Base-by-base conservation (phyloP, 306 rosid genomes). In the Ceratonia siliqua region DNA sequence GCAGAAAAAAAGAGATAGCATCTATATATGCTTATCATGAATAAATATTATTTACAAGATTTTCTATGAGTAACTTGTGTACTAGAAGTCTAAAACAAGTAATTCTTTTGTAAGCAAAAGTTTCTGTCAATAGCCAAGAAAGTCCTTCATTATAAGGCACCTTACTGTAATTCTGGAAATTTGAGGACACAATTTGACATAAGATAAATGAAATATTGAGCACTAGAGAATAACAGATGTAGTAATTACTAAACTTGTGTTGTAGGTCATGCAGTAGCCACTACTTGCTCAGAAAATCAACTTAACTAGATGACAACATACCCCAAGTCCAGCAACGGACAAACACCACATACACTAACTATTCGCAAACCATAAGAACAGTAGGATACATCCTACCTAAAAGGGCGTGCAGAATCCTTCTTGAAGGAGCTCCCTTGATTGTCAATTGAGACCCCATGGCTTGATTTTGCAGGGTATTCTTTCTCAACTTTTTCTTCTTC, bases 401-500 rank as follows among this genome's bases (percentile, higher is more conserved):
- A 82, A 75, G 81, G 66, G 46, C 73, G 79, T 53, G 90, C 42
- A 55, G 91, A 82, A 80, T 87, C 79, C 84, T 83, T 85, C 83
- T 81, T 94, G 81, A 27, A 92, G 73, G 88, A 81, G 81, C 76
- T 87, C 39, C 84, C 88, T 80, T 72, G 82, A 56, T 82, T 71
- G 59, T 89, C 82, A 55, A 79, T 80, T 5, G 81, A 48, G 22
- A 33, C 52, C 62, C 86, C 83, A 66, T 43, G 74, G 62, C 73
- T 81, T 49, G 97, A 86, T 80, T 80, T 89, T 61, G 74, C 73
- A 32, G 77, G 39, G 54, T 77, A 75, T 82, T 83, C 86, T 73
- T 87, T 86, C 67, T 83, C 91, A 72, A 33, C 49, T 28, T 85
- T 89, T 48, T 83, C 90, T 59, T 91, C 96, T 73, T 85, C 88